These are phyloP conservation scores for Camelina hispida DNA, from an alignment of 345 rosid genomes.

Conservation along the genomic window DNA sequence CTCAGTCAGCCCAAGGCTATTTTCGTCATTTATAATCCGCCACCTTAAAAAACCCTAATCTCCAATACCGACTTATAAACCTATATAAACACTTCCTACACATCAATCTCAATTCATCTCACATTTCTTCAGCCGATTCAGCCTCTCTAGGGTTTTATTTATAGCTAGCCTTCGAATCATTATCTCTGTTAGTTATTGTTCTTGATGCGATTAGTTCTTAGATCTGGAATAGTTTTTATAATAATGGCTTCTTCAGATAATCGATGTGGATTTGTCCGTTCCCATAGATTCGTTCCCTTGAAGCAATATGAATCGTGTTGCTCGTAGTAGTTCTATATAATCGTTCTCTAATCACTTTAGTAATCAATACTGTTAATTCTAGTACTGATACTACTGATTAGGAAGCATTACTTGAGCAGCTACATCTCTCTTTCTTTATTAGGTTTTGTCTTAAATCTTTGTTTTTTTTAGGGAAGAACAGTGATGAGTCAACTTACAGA, in stretches of 20 bases:
- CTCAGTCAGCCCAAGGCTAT: slow-evolving; percentile 18
- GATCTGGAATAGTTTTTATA: background rate
- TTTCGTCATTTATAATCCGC: slow-evolving; percentile 16
- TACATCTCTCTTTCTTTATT: slow-evolving; percentile 10
- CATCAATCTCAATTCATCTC: background rate
- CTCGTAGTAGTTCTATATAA: slow-evolving; percentile 12
- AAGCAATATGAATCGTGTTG: slow-evolving; percentile 74
- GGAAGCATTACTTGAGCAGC: slow-evolving; percentile 18
- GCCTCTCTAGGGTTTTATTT: slow-evolving; percentile 5
- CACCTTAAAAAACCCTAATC: slow-evolving; percentile 33
- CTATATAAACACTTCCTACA: slow-evolving; percentile 22
- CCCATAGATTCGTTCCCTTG: slow-evolving; percentile 94
- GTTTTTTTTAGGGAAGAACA: slow-evolving; percentile 31
- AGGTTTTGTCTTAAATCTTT: background rate
- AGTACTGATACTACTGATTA: slow-evolving; percentile 1
- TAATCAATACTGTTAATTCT: slow-evolving; percentile 10
- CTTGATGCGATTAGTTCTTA: background rate
- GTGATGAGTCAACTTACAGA: slow-evolving; percentile 84
- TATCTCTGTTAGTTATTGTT: background rate
- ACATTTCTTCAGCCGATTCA: slow-evolving; percentile 7
- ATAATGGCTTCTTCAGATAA: slow-evolving; percentile 78
- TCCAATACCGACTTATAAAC: background rate
- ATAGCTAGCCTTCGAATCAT: background rate
- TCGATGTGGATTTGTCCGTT: slow-evolving; percentile 67
- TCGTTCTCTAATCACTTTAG: background rate